A percentile compares a stretch with the other conserved stretches of the same genome.
Evolutionary conservation across 139 green algal genomes (phyloP).

Genomic region (Chlamydomonas eustigma): DNA sequence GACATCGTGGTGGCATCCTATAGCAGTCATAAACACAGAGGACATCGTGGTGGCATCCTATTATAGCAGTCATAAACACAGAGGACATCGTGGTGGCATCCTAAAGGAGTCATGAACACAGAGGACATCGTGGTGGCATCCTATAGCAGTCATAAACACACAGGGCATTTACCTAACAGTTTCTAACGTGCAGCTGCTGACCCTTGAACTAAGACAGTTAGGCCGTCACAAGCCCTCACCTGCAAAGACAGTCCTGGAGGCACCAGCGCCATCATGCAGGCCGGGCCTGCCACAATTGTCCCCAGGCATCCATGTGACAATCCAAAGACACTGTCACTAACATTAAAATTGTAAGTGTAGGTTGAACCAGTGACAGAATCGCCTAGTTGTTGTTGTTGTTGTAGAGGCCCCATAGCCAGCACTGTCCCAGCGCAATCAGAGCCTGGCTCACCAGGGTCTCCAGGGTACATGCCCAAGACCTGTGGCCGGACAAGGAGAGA

Average conservation of each 20-base stretch:
- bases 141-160: too few relatives aligned
- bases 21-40: too few relatives aligned
- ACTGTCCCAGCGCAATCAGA: constrained; percentile 74
- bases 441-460: constrained; percentile 76
- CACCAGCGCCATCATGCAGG: constrained; percentile 47
- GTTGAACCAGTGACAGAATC: neutral
- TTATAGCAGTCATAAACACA: too few relatives aligned
- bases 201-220: too few relatives aligned
- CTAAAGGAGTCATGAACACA: too few relatives aligned
- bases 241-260: constrained; percentile 51
- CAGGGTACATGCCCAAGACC: constrained; percentile 85
- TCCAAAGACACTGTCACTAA: constrained; percentile 73
- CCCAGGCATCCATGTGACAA: constrained; percentile 68
- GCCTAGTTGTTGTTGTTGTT: neutral
- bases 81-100: too few relatives aligned
- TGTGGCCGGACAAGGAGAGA: constrained; percentile 46
- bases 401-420: constrained; percentile 27
- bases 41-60: too few relatives aligned
- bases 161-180: too few relatives aligned
- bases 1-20: too few relatives aligned
- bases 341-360: neutral
- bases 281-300: constrained; percentile 37
- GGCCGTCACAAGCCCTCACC: neutral
- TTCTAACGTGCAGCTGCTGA: too few relatives aligned
- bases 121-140: too few relatives aligned